Conservation (phyloP, 257 asterid genomes). For the Nicotiana undulata region DNA sequence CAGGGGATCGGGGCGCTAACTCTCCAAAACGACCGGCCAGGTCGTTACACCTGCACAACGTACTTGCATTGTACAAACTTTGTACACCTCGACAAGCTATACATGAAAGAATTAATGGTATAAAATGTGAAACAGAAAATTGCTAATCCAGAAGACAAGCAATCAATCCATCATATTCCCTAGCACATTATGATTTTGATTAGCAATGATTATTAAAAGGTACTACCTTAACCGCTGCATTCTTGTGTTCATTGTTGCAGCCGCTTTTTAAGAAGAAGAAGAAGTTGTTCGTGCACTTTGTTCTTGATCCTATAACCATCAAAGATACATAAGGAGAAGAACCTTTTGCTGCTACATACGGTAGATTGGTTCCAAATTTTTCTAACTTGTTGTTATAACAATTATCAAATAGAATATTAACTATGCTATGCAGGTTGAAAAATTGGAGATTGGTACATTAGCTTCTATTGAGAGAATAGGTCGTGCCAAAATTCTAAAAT, state of each 20-base stretch:
- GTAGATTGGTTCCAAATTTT: conserved; percentile 52
- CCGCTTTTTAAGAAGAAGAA: conserved; percentile 25
- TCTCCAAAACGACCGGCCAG: too few relatives aligned
- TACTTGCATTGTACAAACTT: not conserved
- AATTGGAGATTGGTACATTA: conserved; percentile 59
- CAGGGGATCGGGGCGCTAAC: too few relatives aligned
- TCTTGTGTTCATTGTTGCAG: conserved; percentile 22
- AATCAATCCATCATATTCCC: not conserved
- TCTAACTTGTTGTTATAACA: not conserved
- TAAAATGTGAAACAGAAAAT: not conserved
- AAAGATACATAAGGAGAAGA: conserved; percentile 47
- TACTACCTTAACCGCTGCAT: not conserved
- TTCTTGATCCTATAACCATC: conserved; percentile 59
- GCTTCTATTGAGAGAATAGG: conserved; percentile 68
- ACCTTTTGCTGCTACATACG: conserved; percentile 64
- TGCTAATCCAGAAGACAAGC: not conserved
- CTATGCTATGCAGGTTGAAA: conserved; percentile 45
- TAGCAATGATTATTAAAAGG: not conserved
- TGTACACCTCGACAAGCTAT: not conserved
- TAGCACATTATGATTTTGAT: not conserved
- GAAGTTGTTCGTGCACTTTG: conserved; percentile 21
- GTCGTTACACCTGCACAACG: not conserved
- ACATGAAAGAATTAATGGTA: not conserved
- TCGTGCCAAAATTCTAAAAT: conserved; percentile 50
- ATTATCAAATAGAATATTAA: not conserved